Evolutionary conservation across 305 asterid species (phyloP).

Genomic region (Fraxinus baroniana): DNA sequence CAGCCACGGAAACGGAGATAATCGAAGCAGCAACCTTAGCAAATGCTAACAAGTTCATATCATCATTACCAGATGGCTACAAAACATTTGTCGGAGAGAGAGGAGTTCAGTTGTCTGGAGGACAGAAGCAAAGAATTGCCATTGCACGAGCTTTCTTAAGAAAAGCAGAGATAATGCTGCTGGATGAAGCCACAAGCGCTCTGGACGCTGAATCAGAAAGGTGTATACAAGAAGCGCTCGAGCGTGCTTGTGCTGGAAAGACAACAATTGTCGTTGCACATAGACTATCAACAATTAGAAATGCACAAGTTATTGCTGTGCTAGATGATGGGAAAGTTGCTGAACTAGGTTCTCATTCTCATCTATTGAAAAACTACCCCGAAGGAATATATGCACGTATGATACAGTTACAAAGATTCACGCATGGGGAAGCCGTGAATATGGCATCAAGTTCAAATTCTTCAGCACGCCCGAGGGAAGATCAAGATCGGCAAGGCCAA

Average conservation of each 20-base stretch:
- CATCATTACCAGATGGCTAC: slow-evolving; percentile 87
- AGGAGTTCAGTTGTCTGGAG: slow-evolving; percentile 94
- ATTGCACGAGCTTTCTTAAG: slow-evolving; percentile 88
- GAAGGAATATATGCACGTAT: slow-evolving; percentile 86
- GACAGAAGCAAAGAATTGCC: slow-evolving; percentile 94
- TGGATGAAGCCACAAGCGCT: slow-evolving; percentile 95
- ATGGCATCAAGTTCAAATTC: slow-evolving; percentile 53
- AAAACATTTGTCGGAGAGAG: slow-evolving; percentile 85
- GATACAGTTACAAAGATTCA: slow-evolving; percentile 82
- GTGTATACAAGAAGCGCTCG: slow-evolving; percentile 84
- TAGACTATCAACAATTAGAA: slow-evolving; percentile 74
- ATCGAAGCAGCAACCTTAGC: slow-evolving; percentile 84
- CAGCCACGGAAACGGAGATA: slow-evolving; percentile 87
- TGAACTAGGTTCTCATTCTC: slow-evolving; percentile 92
- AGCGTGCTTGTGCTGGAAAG: slow-evolving; percentile 78
- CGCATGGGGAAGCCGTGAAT: slow-evolving; percentile 65
- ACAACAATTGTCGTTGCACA: slow-evolving; percentile 91
- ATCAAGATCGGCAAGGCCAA: slow-evolving; percentile 35
- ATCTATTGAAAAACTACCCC: slow-evolving; percentile 67
- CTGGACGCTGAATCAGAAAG: slow-evolving; percentile 93
- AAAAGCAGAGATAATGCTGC: slow-evolving; percentile 82
- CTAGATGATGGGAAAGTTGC: slow-evolving; percentile 94
- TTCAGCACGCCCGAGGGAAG: slow-evolving; percentile 32
- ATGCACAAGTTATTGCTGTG: slow-evolving; percentile 83
- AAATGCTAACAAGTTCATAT: slow-evolving; percentile 81